Evolutionary conservation across 2,329 filamentous ascomycete genomes (phyloP).

Genomic region (Coniochaeta prunicola): DNA sequence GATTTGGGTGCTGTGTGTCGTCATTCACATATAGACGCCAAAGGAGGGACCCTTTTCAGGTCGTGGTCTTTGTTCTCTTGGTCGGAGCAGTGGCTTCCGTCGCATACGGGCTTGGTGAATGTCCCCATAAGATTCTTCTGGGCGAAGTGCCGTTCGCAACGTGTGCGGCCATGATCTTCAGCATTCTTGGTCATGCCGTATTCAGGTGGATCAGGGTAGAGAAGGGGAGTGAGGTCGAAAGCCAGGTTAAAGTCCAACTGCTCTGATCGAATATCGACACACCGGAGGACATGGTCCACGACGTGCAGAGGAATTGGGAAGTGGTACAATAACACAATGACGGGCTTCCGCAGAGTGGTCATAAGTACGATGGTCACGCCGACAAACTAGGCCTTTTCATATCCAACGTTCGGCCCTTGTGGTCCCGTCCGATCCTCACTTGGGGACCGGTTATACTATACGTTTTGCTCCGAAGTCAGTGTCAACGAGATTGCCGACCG

Average conservation of each 20-base stretch:
- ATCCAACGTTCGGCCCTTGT: not conserved
- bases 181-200: slow-evolving; percentile 17
- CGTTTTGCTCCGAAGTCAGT: not conserved
- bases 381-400: not conserved
- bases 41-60: slow-evolving; percentile 20
- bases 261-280: not conserved
- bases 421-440: not conserved
- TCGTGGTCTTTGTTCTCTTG: slow-evolving; percentile 19
- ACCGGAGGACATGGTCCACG: not conserved
- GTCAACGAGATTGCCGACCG: not conserved
- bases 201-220: slow-evolving; percentile 7
- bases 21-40: slow-evolving; percentile 26
- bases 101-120: slow-evolving; percentile 16
- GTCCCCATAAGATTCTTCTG: slow-evolving; percentile 23
- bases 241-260: slow-evolving; percentile 11
- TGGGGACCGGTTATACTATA: not conserved
- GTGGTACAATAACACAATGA: not conserved
- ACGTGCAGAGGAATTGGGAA: not conserved
- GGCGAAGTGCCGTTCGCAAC: slow-evolving; percentile 26
- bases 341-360: not conserved
- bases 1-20: slow-evolving; percentile 26
- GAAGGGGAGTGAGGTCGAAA: not conserved
- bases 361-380: not conserved
- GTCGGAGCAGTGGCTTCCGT: slow-evolving; percentile 14
- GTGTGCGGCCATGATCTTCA: slow-evolving; percentile 25